Evolutionary conservation across 352 stramenopile genomes (phyloP), one percentile per base, ranked within the genome.

Genomic region (Phytophthora nicotianae): DNA sequence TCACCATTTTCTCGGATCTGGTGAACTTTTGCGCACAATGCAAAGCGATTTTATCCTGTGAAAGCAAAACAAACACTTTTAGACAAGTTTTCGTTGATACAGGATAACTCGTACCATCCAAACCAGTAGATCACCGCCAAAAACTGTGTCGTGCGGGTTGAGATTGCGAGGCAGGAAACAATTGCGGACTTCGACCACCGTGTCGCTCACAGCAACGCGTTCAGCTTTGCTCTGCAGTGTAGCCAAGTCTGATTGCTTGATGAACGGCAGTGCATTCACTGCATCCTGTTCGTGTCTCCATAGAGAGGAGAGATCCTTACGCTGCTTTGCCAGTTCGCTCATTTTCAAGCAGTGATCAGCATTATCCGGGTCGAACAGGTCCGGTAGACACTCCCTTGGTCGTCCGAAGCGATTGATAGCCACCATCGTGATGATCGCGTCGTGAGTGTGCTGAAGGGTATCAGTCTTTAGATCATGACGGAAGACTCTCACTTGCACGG

Each of bases 21-120:
- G 75, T 83, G 42, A 89, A 88, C 27, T 73, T 84, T 21, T 75
- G 78, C 20, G 80, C 77, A 29, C 77, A 89, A 57, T 83, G 81
- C n/a, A 81, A 57, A 3, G 77, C 80, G 8, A 74, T 73, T 29
- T 74, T 74, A 61, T 87, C 77, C 75, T 84, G 26, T 23, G 8
- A 5, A 3, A 35, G 3, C 23, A 37, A 33, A 38, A 47, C 17
- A 16, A 6, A 29, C 4, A 35, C 7, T 17, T 16, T 56, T 42
- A 56, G 32, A 35, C 19, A 35, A 24, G 5, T 19, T 4, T 19
- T 8, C 10, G 5, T 38, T 38, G 3, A 10, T 5, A 38, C n/a
- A 48, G 1, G 19, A 29, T n/a, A 58, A 38, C 23, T 49, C 56
- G 21, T 72, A 80, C 60, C 74, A 86, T 84, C 72, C 69, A 79